These are phyloP conservation scores for Amphicarpaea edgeworthii DNA, from an alignment of 306 rosid species.

Conservation along the genomic window DNA sequence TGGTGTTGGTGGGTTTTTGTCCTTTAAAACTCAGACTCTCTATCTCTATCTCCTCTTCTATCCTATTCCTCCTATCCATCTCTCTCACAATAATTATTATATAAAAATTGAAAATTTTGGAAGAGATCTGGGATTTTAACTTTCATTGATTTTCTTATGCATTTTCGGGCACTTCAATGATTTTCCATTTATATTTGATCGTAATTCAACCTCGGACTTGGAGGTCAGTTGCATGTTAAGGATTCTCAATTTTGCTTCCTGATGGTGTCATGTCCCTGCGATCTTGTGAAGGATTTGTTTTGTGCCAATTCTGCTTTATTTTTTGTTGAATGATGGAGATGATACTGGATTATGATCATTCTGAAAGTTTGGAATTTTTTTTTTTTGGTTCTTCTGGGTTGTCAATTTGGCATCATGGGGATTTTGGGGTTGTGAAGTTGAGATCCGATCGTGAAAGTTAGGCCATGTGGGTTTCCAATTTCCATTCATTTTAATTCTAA, in stretches of 20 bases:
- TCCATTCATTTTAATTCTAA: neutral
- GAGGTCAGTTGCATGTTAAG: slow-evolving; percentile 12
- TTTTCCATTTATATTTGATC: slow-evolving; percentile 14
- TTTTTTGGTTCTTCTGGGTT: too few relatives aligned
- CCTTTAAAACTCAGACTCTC: slow-evolving; percentile 14
- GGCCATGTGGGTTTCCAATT: slow-evolving; percentile 28
- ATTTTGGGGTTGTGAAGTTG: slow-evolving; percentile 36
- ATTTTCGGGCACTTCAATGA: slow-evolving; percentile 34
- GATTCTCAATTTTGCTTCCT: slow-evolving; percentile 38
- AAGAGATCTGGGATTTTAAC: slow-evolving; percentile 38
- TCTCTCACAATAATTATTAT: neutral
- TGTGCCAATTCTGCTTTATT: slow-evolving; percentile 26
- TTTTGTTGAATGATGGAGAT: slow-evolving; percentile 35
- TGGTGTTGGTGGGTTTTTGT: slow-evolving; percentile 47
- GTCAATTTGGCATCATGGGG: neutral
- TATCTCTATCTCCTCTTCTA: neutral
- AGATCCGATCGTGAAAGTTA: slow-evolving; percentile 55
- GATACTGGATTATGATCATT: slow-evolving; percentile 7
- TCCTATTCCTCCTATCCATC: neutral
- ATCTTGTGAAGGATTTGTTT: slow-evolving; percentile 29
- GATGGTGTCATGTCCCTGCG: slow-evolving; percentile 14
- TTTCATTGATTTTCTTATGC: slow-evolving; percentile 45
- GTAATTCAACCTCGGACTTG: neutral
- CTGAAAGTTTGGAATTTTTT: neutral
- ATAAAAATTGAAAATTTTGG: neutral